Conservation (phyloP, 257 asterid genomes). For the Fraxinus anomala region DNA sequence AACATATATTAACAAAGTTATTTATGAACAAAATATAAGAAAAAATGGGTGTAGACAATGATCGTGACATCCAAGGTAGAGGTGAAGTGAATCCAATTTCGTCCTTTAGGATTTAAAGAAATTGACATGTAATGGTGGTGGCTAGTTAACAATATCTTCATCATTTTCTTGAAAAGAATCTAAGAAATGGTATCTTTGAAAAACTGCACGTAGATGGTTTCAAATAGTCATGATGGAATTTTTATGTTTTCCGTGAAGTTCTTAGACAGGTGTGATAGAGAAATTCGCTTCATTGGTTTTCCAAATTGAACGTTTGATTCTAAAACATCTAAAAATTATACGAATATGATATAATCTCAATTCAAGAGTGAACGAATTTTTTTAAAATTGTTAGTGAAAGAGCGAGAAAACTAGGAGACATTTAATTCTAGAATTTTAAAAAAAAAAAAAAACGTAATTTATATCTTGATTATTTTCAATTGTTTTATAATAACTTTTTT, state of each 20-base stretch:
- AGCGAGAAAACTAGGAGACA: no score
- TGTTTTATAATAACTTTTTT: no score
- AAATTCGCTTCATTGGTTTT: not conserved
- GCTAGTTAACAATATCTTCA: not conserved
- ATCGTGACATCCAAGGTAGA: not conserved
- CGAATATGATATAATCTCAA: not conserved
- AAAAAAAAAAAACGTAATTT: no score
- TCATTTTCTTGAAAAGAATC: slow-evolving; percentile 18
- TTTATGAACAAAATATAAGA: not conserved
- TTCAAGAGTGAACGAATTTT: not conserved
- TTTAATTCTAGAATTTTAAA: not conserved
- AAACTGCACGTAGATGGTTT: not conserved
- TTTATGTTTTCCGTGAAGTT: not conserved
- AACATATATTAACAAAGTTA: not conserved
- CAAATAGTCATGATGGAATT: not conserved
- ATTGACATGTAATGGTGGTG: slow-evolving; percentile 2
- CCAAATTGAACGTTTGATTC: not conserved
- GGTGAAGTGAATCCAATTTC: not conserved
- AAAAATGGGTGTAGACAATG: not conserved
- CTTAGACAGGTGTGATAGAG: not conserved
- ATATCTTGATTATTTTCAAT: not conserved
- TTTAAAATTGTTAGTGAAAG: not conserved
- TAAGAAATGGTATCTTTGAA: not conserved
- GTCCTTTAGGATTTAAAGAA: not conserved
- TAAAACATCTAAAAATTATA: no score